phyloP scores from a whole-genome alignment of 2,329 filamentous ascomycete species.

The Diatrype stigma region DNA sequence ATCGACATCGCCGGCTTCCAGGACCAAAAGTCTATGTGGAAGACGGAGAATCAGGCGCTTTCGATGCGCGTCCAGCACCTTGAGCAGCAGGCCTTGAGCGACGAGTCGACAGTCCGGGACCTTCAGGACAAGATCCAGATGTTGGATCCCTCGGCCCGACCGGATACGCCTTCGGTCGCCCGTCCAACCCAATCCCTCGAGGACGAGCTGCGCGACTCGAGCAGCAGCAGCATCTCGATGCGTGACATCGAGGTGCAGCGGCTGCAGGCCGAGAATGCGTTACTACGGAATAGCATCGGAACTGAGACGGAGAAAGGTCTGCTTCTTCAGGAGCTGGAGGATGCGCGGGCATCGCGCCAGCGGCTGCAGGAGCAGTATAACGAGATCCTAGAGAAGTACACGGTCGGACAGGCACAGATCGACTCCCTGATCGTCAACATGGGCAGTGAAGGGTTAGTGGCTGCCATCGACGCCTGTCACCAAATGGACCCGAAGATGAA shows the following conservation, averaged over 20 bases:
- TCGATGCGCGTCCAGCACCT: slow-evolving; percentile 31
- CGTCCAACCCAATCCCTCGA: slow-evolving; percentile 39
- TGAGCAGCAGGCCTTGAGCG: slow-evolving; percentile 24
- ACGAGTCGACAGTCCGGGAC: slow-evolving; percentile 53
- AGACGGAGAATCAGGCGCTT: slow-evolving; percentile 42
- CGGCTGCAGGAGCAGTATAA: slow-evolving; percentile 52
- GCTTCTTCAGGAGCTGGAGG: slow-evolving; percentile 53
- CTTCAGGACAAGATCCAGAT: slow-evolving; percentile 54
- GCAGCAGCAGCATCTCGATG: slow-evolving; percentile 36
- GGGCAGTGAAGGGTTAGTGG: slow-evolving; percentile 53
- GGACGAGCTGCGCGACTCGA: slow-evolving; percentile 54
- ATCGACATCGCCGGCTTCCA: slow-evolving; percentile 37
- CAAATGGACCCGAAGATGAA: slow-evolving; percentile 28
- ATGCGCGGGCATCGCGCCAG: slow-evolving; percentile 46
- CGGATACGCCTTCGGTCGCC: slow-evolving; percentile 32
- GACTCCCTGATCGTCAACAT: slow-evolving; percentile 48
- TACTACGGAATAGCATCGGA: slow-evolving; percentile 51
- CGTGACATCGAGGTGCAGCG: slow-evolving; percentile 50
- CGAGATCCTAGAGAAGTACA: slow-evolving; percentile 55
- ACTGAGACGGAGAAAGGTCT: slow-evolving; percentile 51
- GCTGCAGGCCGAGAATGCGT: slow-evolving; percentile 57
- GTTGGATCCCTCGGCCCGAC: slow-evolving; percentile 25
- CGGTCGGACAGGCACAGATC: slow-evolving; percentile 54
- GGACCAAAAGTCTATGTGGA: slow-evolving; percentile 38
- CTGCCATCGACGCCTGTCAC: slow-evolving; percentile 30